These are phyloP conservation scores for Geotrichum restrictum DNA, from an alignment of 1,139 yeast species.

Conservation along the genomic window DNA sequence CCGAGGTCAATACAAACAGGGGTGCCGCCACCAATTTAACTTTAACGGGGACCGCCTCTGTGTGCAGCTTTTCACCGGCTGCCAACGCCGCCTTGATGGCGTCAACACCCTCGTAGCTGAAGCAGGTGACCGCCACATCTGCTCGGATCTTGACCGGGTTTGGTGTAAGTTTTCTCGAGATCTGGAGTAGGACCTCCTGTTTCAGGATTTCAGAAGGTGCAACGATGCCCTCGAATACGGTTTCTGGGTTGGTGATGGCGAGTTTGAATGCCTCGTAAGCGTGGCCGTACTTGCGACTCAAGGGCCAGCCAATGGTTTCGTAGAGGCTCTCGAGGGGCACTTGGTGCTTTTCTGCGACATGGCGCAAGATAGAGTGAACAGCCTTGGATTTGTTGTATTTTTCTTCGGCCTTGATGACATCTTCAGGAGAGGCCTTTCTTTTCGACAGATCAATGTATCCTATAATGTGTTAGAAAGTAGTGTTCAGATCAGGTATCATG, in stretches of 20 bases:
- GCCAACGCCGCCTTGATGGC: slow-evolving; percentile 87
- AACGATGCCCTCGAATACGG: slow-evolving; percentile 75
- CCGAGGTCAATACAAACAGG: slow-evolving; percentile 86
- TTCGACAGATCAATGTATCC: slow-evolving; percentile 87
- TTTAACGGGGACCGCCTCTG: slow-evolving; percentile 78
- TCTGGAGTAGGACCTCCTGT: slow-evolving; percentile 78
- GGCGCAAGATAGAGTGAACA: slow-evolving; percentile 93
- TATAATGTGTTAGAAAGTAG: slow-evolving; percentile 33
- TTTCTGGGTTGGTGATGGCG: slow-evolving; percentile 82
- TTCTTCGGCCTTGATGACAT: slow-evolving; percentile 94
- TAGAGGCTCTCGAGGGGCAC: slow-evolving; percentile 81
- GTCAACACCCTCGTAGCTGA: slow-evolving; percentile 95
- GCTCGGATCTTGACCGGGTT: slow-evolving; percentile 98
- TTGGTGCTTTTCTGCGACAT: slow-evolving; percentile 91
- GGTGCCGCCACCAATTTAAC: slow-evolving; percentile 98
- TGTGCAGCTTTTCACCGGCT: slow-evolving; percentile 80
- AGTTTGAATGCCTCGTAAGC: slow-evolving; percentile 96
- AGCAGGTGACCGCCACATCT: slow-evolving; percentile 95
- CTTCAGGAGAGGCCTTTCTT: slow-evolving; percentile 97
- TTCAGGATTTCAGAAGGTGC: slow-evolving; percentile 70
- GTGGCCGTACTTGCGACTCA: slow-evolving; percentile 91
- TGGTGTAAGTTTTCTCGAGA: slow-evolving; percentile 91
- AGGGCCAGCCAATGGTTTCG: slow-evolving; percentile 93
- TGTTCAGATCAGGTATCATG: neutral
- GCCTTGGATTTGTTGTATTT: slow-evolving; percentile 95